phyloP scores from a whole-genome alignment of 495 filamentous ascomycete species.

The Parathielavia hyrcaniae region DNA sequence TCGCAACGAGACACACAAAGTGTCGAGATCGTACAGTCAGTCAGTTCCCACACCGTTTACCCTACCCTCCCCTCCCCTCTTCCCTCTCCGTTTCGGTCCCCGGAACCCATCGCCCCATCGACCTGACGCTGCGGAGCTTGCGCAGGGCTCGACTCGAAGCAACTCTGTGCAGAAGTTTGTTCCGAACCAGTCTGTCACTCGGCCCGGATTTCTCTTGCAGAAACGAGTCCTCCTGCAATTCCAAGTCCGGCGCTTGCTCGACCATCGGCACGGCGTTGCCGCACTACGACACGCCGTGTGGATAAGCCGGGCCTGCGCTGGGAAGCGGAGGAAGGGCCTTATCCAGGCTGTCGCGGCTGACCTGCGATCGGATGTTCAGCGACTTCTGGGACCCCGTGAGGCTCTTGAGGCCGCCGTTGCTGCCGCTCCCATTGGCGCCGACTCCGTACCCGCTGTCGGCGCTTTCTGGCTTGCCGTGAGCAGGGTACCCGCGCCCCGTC shows the following conservation, averaged over 20 bases:
- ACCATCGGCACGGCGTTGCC: constrained; percentile 13
- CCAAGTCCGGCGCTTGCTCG: constrained; percentile 23
- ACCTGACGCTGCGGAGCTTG: neutral
- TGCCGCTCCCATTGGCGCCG: constrained; percentile 8
- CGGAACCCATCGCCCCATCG: neutral
- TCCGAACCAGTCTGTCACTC: constrained; percentile 23
- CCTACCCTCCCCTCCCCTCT: neutral
- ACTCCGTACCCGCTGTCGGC: constrained; percentile 37
- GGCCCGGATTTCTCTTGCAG: neutral
- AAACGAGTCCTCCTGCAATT: neutral
- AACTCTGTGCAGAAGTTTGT: constrained; percentile 19
- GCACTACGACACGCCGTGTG: constrained; percentile 22
- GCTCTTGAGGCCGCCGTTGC: constrained; percentile 22
- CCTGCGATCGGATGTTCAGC: constrained; percentile 19
- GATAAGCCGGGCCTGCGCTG: constrained; percentile 13
- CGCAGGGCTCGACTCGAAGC: constrained; percentile 5
- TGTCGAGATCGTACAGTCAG: neutral
- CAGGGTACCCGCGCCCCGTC: constrained; percentile 28
- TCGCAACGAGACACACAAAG: constrained; percentile 2
- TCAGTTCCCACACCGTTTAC: no score
- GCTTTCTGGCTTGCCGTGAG: constrained; percentile 33
- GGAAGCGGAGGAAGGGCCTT: constrained; percentile 54
- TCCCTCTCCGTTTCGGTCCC: neutral
- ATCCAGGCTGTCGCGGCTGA: constrained; percentile 44
- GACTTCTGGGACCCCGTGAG: constrained; percentile 30